phyloP scores from a whole-genome alignment of 331 rosid species.

The Erythrophleum ivorense region DNA sequence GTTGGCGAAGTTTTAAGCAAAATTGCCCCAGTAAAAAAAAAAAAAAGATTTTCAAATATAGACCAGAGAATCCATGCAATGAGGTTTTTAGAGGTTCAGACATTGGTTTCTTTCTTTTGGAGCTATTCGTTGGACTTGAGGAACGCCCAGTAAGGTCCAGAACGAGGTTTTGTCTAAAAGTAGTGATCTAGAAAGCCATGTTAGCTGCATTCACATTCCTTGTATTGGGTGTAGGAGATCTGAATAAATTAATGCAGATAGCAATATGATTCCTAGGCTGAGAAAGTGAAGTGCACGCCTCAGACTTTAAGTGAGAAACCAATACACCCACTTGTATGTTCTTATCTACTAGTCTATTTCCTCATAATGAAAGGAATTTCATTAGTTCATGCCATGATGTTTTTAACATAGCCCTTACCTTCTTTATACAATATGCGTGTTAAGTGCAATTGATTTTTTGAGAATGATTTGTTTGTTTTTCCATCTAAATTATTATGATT shows the following conservation, averaged over 20 bases:
- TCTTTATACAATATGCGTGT: background rate
- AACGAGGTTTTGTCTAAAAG: background rate
- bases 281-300: constrained; percentile 11
- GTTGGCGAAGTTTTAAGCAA: constrained; percentile 6
- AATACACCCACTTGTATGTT: background rate
- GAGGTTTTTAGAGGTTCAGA: constrained; percentile 19
- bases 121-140: background rate
- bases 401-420: background rate
- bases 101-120: background rate
- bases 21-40: background rate
- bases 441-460: background rate
- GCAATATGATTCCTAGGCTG: background rate
- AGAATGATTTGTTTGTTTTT: constrained; percentile 6
- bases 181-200: constrained; percentile 1
- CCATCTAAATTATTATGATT: background rate
- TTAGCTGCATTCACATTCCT: background rate
- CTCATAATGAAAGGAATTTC: background rate
- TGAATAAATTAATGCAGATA: background rate
- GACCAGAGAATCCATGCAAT: background rate
- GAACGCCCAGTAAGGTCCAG: background rate
- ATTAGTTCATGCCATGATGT: too few relatives aligned
- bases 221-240: background rate
- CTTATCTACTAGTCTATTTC: background rate
- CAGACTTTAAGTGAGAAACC: background rate
- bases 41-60: background rate